Evolutionary conservation across 2,329 filamentous ascomycete species (phyloP), one percentile per base, ranked within the genome.

Genomic region (Diaporthe australafricana): DNA sequence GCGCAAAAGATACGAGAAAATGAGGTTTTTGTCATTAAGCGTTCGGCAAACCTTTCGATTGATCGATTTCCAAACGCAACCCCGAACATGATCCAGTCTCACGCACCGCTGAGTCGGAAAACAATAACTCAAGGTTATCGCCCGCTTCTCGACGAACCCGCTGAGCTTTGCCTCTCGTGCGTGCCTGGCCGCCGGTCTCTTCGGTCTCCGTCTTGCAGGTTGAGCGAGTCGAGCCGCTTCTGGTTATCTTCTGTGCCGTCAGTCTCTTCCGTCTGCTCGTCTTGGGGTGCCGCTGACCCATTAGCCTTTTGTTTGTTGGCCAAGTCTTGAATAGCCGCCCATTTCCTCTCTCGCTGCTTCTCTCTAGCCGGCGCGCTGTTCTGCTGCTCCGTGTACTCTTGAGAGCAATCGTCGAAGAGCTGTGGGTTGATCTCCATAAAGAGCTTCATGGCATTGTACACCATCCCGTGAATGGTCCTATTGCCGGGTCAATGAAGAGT

Each of bases 401-500:
- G 96, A 45, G 96, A 98, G 84, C 96, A 99, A 80, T 99, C 96
- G 77, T 99, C 96, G 78, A 99, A 99, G 27, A 99, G 89, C 81
- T 98, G 95, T 12, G 96, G 96, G 81, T 98, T 98, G 79, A 99
- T 98, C 82, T 99, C 96, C 96, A 99, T 99, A 83, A 99, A 99
- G 47, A 99, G 89, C 82, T 99, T 99, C 96, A 99, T 98, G 71
- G 96, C 96, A 79, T 98, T 99, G 83, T 98, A 98, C 14, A 99
- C 96, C 96, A 99, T 98, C 81, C 96, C 96, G 80, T 99, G 96
- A 76, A 99, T 99, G 9, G 96, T 99, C 79, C 96, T 98, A 75
- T 2, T 9, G 63, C 12, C 17, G 30, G 74, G 35, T 72, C 42
- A 71, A 25, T 52, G 69, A 63, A 72, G 48, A 32, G 22, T 11